Evolutionary conservation across 2,329 filamentous ascomycete species (phyloP), one percentile per base, ranked within the genome.

Genomic region (Aspergillus proliferans): DNA sequence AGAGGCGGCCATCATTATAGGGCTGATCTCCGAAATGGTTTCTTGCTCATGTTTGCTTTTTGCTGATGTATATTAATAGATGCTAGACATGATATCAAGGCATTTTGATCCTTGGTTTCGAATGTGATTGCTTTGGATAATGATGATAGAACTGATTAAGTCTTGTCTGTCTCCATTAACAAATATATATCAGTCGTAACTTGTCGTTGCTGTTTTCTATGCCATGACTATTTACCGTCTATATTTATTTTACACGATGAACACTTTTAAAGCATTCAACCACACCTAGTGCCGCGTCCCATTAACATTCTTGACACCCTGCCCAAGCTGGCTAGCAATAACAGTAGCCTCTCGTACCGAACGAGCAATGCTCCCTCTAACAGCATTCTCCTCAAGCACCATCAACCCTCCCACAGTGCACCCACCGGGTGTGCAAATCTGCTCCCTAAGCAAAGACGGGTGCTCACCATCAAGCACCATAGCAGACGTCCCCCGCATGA

Each of bases 321-420:
- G n/a, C 6, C 34, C 34, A 18, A 38, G 34, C 34, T 36, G 14
- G 15, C 34, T 38, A 38, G 34, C 34, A 18, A 38, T 38, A 18
- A 38, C 34, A 38, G 34, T n/a, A 18, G 34, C 34, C n/a, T 38
- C 34, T 3, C 34, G 34, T 18, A 45, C 18, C 14, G 78, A 77
- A 51, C 76, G 75, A 1, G 78, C 72, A 39, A 82, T 72, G 4
- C 73, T 71, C 0, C 78, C 78, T 57, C 80, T 71, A n/a, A 81
- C 73, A 1, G 70, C 73, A 0, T 76, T 77, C 56, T 81, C 79
- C 64, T 84, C 81, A 15, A 85, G 66, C 15, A 79, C 77, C 58
- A 82, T 62, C 50, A 85, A 61, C 0, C 81, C 81, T 21, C 78
- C 79, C 53, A 83, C 82, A 1, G 82, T 84, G 64, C 81, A 84